Evolutionary conservation across 2,329 filamentous ascomycete species (phyloP).

Genomic region (Epichloe uncinata): DNA sequence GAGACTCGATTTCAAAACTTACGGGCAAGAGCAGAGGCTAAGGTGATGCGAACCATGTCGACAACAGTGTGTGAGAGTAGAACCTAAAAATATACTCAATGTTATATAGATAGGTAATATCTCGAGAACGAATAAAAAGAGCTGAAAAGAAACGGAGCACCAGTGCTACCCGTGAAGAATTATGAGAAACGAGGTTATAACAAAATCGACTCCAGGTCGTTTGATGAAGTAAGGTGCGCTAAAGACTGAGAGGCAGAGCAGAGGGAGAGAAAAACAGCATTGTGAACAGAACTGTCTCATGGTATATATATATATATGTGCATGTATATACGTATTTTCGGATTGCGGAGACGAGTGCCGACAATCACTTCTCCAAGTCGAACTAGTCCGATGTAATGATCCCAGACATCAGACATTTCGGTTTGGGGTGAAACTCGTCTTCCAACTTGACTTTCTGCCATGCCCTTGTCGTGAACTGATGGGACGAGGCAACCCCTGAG

Average conservation of each 20-base stretch:
- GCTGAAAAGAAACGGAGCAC: neutral
- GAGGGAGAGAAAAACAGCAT: no score
- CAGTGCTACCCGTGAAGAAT: neutral
- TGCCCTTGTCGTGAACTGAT: neutral
- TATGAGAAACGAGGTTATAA: neutral
- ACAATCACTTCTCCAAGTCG: neutral
- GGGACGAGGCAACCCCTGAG: neutral
- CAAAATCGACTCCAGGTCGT: conserved; percentile 3
- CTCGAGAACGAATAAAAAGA: neutral
- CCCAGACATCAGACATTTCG: neutral
- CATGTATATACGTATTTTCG: neutral
- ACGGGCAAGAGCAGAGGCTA: conserved; percentile 14
- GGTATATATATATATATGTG: no score
- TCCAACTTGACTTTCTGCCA: neutral
- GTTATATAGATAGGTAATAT: no score
- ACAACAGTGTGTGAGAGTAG: neutral
- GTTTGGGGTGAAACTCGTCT: neutral
- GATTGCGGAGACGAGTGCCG: neutral
- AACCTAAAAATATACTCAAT: no score
- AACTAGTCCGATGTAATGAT: neutral
- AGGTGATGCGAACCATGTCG: conserved; percentile 15
- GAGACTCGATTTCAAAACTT: conserved; percentile 4
- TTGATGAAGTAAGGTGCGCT: neutral
- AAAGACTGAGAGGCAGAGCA: neutral
- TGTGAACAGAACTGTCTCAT: no score